Percentiles rank a stretch among this genome's conserved stretches.
Evolutionary conservation across 1,284 basidiomycete species (phyloP).

Genomic region (Volvariella surrecta): DNA sequence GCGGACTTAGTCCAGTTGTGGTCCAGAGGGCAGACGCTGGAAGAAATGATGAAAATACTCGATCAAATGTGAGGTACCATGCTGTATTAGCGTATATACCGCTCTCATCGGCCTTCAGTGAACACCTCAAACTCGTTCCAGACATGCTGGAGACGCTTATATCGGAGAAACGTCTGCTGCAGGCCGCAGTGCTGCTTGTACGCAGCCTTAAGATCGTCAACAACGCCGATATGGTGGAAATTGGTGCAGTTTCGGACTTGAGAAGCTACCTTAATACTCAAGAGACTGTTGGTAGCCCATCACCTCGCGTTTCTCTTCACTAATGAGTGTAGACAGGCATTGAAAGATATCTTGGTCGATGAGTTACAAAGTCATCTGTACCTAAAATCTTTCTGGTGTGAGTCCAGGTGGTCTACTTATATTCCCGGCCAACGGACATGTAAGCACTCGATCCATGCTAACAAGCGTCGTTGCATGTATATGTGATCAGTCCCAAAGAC

Average conservation of each 20-base stretch:
- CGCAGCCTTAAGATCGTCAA: conserved; percentile 87
- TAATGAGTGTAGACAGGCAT: conserved; percentile 43
- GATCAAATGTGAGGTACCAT: conserved; percentile 74
- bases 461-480: conserved; percentile 6
- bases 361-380: conserved; percentile 98
- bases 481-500: conserved; percentile 40
- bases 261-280: conserved; percentile 82
- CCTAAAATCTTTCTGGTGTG: conserved; percentile 94
- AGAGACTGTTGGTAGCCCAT: conserved; percentile 59
- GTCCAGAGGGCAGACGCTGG: conserved; percentile 73
- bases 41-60: conserved; percentile 85
- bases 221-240: conserved; percentile 87
- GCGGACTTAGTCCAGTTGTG: conserved; percentile 84
- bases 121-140: conserved; percentile 85
- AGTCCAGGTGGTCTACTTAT: conserved; percentile 86
- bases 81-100: neutral
- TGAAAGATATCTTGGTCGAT: conserved; percentile 90
- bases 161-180: conserved; percentile 89
- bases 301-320: neutral
- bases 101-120: conserved; percentile 38
- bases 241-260: conserved; percentile 89
- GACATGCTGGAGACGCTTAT: conserved; percentile 92
- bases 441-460: conserved; percentile 30
- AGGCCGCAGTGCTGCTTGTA: conserved; percentile 85
- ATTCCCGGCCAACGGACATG: conserved; percentile 70